These are phyloP conservation scores for Penicillium hesseltinei DNA, from an alignment of 2,329 filamentous ascomycete species.

Conservation along the genomic window DNA sequence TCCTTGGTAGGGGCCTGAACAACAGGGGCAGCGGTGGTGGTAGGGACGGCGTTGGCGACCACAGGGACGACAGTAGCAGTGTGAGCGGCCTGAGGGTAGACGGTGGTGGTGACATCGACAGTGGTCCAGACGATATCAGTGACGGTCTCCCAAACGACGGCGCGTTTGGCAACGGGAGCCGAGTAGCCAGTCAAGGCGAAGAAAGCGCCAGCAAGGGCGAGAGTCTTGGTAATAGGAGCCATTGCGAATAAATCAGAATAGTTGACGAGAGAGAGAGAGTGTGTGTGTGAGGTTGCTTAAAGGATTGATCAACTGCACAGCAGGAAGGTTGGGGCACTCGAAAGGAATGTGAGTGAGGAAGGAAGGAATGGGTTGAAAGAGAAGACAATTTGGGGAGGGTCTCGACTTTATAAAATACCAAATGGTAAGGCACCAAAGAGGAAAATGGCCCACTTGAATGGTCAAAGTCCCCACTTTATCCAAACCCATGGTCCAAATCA, in stretches of 20 bases:
- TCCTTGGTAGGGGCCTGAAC: not conserved
- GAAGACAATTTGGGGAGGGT: not conserved
- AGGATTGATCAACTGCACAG: conserved; percentile 26
- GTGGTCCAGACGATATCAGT: conserved; percentile 50
- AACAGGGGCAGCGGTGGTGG: conserved; percentile 8
- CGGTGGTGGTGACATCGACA: conserved; percentile 48
- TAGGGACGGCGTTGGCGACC: conserved; percentile 19
- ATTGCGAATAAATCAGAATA: conserved; percentile 23
- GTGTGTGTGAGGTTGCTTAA: conserved; percentile 9
- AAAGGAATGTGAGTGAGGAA: conserved; percentile 22
- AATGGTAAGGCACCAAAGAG: not conserved
- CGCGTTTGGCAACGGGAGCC: conserved; percentile 39
- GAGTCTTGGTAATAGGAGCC: conserved; percentile 39
- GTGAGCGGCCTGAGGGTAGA: conserved; percentile 38
- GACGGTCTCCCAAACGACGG: conserved; percentile 52
- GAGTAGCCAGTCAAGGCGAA: conserved; percentile 34
- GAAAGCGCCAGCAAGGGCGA: conserved; percentile 37
- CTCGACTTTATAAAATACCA: conserved; percentile 8
- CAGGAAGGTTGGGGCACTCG: conserved; percentile 22
- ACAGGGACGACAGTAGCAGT: conserved; percentile 23
- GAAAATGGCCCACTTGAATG: not conserved
- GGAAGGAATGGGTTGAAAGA: conserved; percentile 2
- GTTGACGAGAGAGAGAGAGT: not conserved
- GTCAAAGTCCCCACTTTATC: not conserved
- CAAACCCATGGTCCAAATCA: conserved; percentile 2